Evolutionary conservation across 2,329 filamentous ascomycete species (phyloP), one percentile per base, ranked within the genome.

Genomic region (Coniochaeta pulveracea): DNA sequence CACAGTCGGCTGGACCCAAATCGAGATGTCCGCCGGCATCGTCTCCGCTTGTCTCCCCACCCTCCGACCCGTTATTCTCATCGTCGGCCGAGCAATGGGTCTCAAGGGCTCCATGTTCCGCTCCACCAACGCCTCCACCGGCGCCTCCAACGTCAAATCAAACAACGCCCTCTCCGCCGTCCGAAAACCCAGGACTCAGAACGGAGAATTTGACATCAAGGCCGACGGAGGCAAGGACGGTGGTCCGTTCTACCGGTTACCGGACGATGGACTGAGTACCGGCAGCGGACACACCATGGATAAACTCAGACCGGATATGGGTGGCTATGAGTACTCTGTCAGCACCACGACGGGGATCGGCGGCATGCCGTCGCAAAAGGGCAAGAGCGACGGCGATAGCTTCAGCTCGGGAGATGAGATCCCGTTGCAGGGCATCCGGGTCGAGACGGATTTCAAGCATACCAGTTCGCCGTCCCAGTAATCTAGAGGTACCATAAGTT

Each of bases 1-100:
- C 1, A 57, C 61, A 0, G 56, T 61, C 4, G 61, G 57, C 34
- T 69, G 64, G 65, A 63, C 62, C 6, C 54, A 54, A 4, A 60
- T 68, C 38, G 65, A 69, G 43, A 60, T 63, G 47, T 54, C 62
- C 0, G 58, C 60, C 0, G 69, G 65, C 32, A 67, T 73, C 40
- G 54, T 69, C 26, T 67, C 65, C 0, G 67, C 67, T 6, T 69
- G 64, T 40, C 60, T 71, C 0, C 69, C 69, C 0, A 69, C 67
- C 1, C 50, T 72, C 24, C 57, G 64, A 5, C 65, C 66, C 3
- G 54, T 66, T 10, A 41, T 68, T 19, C 50, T 52, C 4, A 12
- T 43, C 8, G 49, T 61, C 6, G 50, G 58, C 3, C 54, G 58
- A 5, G 53, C 48, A 3, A 40, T 63, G 57, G 61, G 28, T n/a